Percentiles rank a stretch among this genome's conserved stretches.
These are phyloP conservation scores for Populus tremula DNA, from an alignment of 345 rosid genomes.

Conservation along the genomic window DNA sequence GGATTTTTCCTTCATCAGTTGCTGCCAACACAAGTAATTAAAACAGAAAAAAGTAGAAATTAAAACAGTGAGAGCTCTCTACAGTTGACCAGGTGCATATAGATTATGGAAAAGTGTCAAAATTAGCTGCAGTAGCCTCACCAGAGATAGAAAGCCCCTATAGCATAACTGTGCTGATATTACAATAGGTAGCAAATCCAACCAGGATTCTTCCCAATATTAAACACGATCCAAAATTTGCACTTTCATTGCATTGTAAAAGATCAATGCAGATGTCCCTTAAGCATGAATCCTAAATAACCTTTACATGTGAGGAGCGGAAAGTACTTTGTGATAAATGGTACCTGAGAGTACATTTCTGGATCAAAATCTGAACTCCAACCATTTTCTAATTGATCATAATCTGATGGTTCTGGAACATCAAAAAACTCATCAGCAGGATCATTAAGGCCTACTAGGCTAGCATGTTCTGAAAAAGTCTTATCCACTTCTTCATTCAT, in stretches of 20 bases:
- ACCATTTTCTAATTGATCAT: constrained; percentile 50
- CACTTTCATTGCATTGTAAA: too few relatives aligned
- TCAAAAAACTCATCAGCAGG: constrained; percentile 89
- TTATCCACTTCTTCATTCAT: constrained; percentile 54
- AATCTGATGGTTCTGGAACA: constrained; percentile 75
- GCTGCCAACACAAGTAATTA: background rate
- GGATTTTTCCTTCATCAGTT: background rate
- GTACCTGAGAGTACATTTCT: constrained; percentile 61
- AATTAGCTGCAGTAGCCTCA: too few relatives aligned
- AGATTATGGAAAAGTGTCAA: too few relatives aligned
- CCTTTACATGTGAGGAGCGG: background rate
- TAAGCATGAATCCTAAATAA: background rate
- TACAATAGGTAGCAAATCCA: background rate
- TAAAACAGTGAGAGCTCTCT: background rate
- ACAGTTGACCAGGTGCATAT: too few relatives aligned
- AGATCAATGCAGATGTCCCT: too few relatives aligned
- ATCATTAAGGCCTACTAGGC: constrained; percentile 73
- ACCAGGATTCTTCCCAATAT: background rate
- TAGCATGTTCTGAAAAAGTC: constrained; percentile 64
- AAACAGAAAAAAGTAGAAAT: background rate
- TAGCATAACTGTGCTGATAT: background rate
- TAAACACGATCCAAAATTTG: too few relatives aligned
- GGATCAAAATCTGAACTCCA: constrained; percentile 67
- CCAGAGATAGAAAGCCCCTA: background rate
- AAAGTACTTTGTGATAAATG: constrained; percentile 3